These are phyloP conservation scores for Microbotryum silenes-acaulis DNA, from an alignment of 1,284 basidiomycete species.

Conservation along the genomic window DNA sequence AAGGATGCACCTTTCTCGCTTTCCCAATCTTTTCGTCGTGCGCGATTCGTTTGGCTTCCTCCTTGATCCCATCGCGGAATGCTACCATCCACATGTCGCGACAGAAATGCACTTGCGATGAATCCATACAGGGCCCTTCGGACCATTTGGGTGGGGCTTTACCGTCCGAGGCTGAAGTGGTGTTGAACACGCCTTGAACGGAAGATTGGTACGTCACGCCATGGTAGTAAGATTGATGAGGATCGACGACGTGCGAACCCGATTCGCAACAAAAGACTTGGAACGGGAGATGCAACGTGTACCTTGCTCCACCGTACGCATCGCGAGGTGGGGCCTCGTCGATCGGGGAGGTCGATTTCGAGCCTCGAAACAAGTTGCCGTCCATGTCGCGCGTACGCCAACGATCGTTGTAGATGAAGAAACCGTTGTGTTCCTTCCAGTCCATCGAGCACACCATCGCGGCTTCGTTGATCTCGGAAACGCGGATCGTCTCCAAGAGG, in stretches of 20 bases:
- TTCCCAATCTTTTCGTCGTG: slow-evolving; percentile 27
- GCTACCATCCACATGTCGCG: slow-evolving; percentile 82
- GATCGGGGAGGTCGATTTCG: slow-evolving; percentile 81
- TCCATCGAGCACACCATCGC: slow-evolving; percentile 98
- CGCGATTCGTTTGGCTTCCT: slow-evolving; percentile 30
- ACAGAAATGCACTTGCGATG: slow-evolving; percentile 91
- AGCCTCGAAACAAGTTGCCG: slow-evolving; percentile 90
- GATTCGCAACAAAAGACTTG: slow-evolving; percentile 96
- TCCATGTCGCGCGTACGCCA: slow-evolving; percentile 93
- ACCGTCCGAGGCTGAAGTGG: slow-evolving; percentile 54
- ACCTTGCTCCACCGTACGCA: slow-evolving; percentile 64
- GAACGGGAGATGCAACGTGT: slow-evolving; percentile 83
- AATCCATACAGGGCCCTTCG: slow-evolving; percentile 81
- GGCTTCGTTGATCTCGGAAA: slow-evolving; percentile 77
- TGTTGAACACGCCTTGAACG: slow-evolving; percentile 48
- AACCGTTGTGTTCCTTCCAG: slow-evolving; percentile 91
- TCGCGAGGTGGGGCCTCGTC: slow-evolving; percentile 85
- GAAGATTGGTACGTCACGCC: slow-evolving; percentile 76
- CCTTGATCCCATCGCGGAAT: slow-evolving; percentile 59
- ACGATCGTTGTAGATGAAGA: slow-evolving; percentile 92
- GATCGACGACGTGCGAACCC: slow-evolving; percentile 88
- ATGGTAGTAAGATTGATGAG: slow-evolving; percentile 82
- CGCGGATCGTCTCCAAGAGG: slow-evolving; percentile 83
- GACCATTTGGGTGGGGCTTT: slow-evolving; percentile 42
- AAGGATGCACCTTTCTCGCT: slow-evolving; percentile 27